phyloP scores from a whole-genome alignment of 176 grass and related monocot species.

The Cocos nucifera region DNA sequence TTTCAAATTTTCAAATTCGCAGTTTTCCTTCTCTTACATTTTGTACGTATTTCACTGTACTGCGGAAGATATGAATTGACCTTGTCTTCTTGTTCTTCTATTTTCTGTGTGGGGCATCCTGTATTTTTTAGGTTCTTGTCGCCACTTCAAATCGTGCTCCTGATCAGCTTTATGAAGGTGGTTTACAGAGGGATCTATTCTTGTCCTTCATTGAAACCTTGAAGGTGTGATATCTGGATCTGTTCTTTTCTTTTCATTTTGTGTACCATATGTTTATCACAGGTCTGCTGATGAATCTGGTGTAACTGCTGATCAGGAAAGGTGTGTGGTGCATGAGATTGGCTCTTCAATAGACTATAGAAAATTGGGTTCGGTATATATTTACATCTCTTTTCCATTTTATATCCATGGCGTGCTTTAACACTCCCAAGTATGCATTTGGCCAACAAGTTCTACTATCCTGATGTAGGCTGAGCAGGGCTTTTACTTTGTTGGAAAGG shows the following conservation, averaged over 20 bases:
- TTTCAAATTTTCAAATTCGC: slow-evolving; percentile 5
- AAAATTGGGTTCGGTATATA: slow-evolving; percentile 83
- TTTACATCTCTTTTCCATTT: slow-evolving; percentile 24
- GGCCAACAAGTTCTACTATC: no score
- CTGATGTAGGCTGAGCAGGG: slow-evolving; percentile 72
- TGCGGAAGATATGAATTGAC: slow-evolving; percentile 3
- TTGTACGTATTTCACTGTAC: slow-evolving; percentile 1
- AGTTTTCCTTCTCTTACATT: slow-evolving; percentile 10
- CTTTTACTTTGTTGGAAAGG: slow-evolving; percentile 65
- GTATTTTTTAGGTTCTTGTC: slow-evolving; percentile 55
- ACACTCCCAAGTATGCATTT: no score
- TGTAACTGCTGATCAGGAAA: slow-evolving; percentile 49
- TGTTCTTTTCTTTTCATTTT: slow-evolving; percentile 5
- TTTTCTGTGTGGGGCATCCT: neutral
- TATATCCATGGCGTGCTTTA: no score
- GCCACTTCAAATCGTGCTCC: slow-evolving; percentile 84
- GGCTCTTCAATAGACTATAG: slow-evolving; percentile 84
- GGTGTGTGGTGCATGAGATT: slow-evolving; percentile 68
- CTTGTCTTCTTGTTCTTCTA: slow-evolving; percentile 11
- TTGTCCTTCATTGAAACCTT: slow-evolving; percentile 79
- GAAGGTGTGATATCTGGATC: slow-evolving; percentile 45
- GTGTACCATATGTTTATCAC: slow-evolving; percentile 1
- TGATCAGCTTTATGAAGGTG: slow-evolving; percentile 46
- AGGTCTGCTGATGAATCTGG: neutral
- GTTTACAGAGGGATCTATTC: slow-evolving; percentile 49